Conservation (phyloP, 2,329 filamentous ascomycete genomes). For the Aspergillus ustus region DNA sequence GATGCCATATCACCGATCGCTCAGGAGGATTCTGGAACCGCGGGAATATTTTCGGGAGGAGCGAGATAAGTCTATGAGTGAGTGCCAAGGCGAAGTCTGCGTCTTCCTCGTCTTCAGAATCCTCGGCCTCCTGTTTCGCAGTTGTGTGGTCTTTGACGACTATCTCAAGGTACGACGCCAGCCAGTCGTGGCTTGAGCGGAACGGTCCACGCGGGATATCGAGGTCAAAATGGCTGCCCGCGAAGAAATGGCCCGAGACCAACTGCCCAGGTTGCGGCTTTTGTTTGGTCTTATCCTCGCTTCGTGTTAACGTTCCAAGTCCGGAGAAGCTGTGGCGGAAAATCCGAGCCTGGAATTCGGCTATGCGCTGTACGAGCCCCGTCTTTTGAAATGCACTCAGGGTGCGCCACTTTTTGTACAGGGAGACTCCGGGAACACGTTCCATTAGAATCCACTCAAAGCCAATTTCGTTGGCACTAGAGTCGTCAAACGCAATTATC, state of each 20-base stretch:
- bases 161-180: neutral
- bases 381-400: neutral
- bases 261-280: neutral
- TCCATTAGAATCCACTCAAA: slow-evolving; percentile 7
- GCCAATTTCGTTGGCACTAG: neutral
- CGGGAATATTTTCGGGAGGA: neutral
- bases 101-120: neutral
- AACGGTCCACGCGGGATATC: slow-evolving; percentile 1
- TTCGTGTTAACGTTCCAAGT: neutral
- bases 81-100: neutral
- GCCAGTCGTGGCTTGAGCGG: neutral
- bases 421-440: neutral
- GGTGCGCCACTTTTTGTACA: neutral
- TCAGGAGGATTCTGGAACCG: neutral
- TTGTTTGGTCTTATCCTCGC: neutral
- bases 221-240: neutral
- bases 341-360: neutral
- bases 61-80: neutral
- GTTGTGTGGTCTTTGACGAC: neutral
- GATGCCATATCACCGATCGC: neutral
- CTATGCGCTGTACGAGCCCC: neutral
- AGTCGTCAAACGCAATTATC: neutral
- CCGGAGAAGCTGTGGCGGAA: neutral
- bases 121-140: neutral
- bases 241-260: neutral